Base-by-base conservation (phyloP, 345 rosid species). In the Laguncularia racemosa region DNA sequence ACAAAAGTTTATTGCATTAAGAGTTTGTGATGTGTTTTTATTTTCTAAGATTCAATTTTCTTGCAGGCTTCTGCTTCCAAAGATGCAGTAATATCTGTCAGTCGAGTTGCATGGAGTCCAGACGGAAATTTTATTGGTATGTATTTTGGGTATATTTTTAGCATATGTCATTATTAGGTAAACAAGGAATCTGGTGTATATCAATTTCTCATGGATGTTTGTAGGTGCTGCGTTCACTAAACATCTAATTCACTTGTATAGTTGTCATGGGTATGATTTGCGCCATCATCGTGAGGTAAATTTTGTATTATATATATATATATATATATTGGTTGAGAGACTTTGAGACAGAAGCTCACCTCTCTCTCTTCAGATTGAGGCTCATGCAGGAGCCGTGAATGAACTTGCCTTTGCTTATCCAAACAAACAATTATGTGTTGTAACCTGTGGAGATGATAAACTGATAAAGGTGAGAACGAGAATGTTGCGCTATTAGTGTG, bases 381-480 rank as follows among this genome's bases (percentile, higher is more conserved):
- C 98, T 44, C 98, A 91, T 75, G 56, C 20, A 57, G 98, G 98
- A 53, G 75, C 85, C 46, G 96, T 91, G 56, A 91, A 83, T 67
- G 98, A 91, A 78, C 63, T 91, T 64, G 92, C 92, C 63, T 91
- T 91, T 74, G 88, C 92, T 63, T 72, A 76, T 74, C 92, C 90
- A 69, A 86, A 76, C 81, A 86, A 79, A 64, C 88, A 82, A 67
- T 61, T 76, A 15, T 86, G 96, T 65, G 78, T 91, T 17, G 88
- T 91, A 53, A 88, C 92, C 40, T 91, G 98, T 71, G 96, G 95
- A 76, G 92, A 88, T 67, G 98, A 91, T 68, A 84, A 81, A 68
- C 70, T 88, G 56, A 84, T 91, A 70, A 91, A 88, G 92, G 98
- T 83, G 56, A 68, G 67, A 28, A 19, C 52, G 21, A 28, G 55